Evolutionary conservation across 148 eudicot genomes (phyloP), one percentile per base, ranked within the genome.

Genomic region (Amaranthus cruentus): DNA sequence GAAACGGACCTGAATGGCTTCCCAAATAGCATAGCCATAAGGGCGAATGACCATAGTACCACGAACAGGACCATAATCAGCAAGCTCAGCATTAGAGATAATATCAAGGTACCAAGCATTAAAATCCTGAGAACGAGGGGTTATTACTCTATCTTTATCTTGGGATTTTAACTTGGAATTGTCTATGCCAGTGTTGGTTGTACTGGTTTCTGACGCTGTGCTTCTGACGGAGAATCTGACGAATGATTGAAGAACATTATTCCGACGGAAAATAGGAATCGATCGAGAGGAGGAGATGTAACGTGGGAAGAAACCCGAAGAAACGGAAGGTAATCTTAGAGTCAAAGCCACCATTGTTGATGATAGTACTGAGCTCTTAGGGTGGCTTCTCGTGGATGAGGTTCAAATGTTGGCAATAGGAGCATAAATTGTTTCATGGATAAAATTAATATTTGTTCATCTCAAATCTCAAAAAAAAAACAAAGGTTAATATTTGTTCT

Each of bases 21-120:
- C 98, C 98, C 97, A 91, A 66, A 94, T 96, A 55, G 99, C 99
- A 55, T 96, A 96, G 57, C 97, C 99, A 54, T 96, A 96, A 46
- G 99, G 99, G 9, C 99, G 91, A 73, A 96, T 96, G 72, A 92
- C 99, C 90, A 96, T 92, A 55, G 99, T 96, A 38, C 99, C 99
- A 4, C 99, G 86, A 42, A 96, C 99, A 2, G 99, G 99, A 6
- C 99, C 99, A 21, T 96, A 92, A 87, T 96, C 99, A 6, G 99
- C 94, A 59, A 96, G 88, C 80, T 96, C 94, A 9, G 97, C 97
- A 66, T 78, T 78, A 42, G 92, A 87, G 64, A 96, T 90, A 14
- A 96, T 72, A 75, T 96, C 99, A 46, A 90, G 85, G 51, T 96
- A 96, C 99, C 99, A 96, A 0, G 87, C 94, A 73, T 82, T 96